Percentiles rank a stretch among this genome's conserved stretches.
Evolutionary conservation across 805 yeast genomes (phyloP).

Genomic region (Pichia sporocuriosa): DNA sequence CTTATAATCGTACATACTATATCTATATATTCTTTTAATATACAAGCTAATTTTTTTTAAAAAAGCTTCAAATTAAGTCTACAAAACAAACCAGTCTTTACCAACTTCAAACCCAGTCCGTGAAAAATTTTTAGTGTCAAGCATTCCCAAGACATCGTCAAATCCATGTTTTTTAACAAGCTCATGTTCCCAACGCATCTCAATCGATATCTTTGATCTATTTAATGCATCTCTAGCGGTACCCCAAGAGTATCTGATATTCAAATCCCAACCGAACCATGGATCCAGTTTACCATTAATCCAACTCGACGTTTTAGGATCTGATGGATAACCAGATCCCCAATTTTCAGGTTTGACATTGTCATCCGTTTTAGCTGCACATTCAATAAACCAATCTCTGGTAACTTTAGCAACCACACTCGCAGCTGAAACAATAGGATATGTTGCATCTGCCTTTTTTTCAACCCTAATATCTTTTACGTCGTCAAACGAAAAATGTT

Average conservation of each 20-base stretch:
- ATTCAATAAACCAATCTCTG: constrained; percentile 47
- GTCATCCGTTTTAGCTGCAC: constrained; percentile 11
- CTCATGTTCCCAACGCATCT: constrained; percentile 58
- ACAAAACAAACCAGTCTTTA: constrained; percentile 10
- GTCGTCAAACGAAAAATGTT: constrained; percentile 55
- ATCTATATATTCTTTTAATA: not conserved
- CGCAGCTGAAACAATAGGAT: constrained; percentile 90
- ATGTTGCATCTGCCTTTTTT: constrained; percentile 90
- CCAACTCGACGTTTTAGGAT: constrained; percentile 82
- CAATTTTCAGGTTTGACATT: constrained; percentile 24
- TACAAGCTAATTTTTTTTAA: not conserved
- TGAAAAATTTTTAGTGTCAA: not conserved
- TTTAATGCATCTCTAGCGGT: constrained; percentile 72
- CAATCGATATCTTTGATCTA: constrained; percentile 36
- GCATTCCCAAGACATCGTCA: constrained; percentile 9
- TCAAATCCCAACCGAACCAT: constrained; percentile 77
- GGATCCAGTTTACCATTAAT: constrained; percentile 53
- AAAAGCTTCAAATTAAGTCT: not conserved
- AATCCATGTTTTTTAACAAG: constrained; percentile 16
- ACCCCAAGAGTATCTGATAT: constrained; percentile 88
- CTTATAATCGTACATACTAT: not conserved
- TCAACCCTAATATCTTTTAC: constrained; percentile 61
- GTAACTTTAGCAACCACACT: constrained; percentile 96
- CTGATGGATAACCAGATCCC: constrained; percentile 96
- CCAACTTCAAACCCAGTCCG: not conserved